A percentile compares a stretch with the other conserved stretches of the same genome.
These are phyloP conservation scores for Cercis canadensis DNA, from an alignment of 306 rosid species.

Conservation along the genomic window DNA sequence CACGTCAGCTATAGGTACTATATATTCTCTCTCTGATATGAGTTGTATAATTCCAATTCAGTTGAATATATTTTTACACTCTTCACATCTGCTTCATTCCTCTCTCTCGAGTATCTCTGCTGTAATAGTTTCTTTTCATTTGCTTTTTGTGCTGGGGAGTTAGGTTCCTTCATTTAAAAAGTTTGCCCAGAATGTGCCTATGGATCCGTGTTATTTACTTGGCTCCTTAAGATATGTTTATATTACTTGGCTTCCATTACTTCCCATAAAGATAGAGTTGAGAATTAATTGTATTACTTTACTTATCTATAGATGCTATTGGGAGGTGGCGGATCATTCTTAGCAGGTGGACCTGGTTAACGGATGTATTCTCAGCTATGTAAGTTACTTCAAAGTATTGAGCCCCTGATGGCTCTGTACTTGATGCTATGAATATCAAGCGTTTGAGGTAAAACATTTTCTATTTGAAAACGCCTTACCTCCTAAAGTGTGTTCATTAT, in stretches of 20 bases:
- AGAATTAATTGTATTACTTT: conserved; percentile 39
- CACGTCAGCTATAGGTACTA: too few relatives aligned
- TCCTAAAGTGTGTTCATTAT: too few relatives aligned
- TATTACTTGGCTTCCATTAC: not conserved
- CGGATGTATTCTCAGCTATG: conserved; percentile 93
- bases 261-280: too few relatives aligned
- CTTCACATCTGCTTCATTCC: too few relatives aligned
- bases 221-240: conserved; percentile 20
- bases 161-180: not conserved
- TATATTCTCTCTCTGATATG: too few relatives aligned
- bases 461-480: too few relatives aligned
- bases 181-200: conserved; percentile 24
- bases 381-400: conserved; percentile 54
- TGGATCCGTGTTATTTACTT: conserved; percentile 23
- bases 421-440: too few relatives aligned
- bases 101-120: too few relatives aligned
- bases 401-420: conserved; percentile 21
- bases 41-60: too few relatives aligned
- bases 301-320: conserved; percentile 64
- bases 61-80: too few relatives aligned
- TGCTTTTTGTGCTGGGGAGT: conserved; percentile 15
- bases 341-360: conserved; percentile 94
- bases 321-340: conserved; percentile 97
- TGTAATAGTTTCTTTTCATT: conserved; percentile 13
- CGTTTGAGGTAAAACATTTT: too few relatives aligned